These are phyloP conservation scores for Candida mesenterica DNA, from an alignment of 1,139 yeast species.

Conservation along the genomic window DNA sequence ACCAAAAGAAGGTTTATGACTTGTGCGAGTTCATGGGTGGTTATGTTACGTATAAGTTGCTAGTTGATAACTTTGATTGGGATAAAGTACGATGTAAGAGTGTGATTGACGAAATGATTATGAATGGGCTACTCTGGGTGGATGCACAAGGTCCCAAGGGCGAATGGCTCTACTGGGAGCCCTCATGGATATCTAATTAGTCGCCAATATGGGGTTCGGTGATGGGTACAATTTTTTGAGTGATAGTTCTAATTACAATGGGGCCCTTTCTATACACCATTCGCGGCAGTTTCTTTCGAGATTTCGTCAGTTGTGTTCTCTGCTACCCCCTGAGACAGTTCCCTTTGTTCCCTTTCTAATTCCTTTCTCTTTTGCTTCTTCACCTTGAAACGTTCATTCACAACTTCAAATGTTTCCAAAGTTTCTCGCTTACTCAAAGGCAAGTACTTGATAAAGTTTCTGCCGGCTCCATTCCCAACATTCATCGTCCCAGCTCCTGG, in stretches of 20 bases:
- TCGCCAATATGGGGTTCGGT: not conserved
- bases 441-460: constrained; percentile 53
- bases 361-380: constrained; percentile 31
- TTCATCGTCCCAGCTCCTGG: constrained; percentile 43
- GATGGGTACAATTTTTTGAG: not conserved
- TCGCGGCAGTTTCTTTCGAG: not conserved
- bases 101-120: constrained; percentile 75
- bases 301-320: no score
- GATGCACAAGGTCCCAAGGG: constrained; percentile 53
- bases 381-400: constrained; percentile 62
- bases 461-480: constrained; percentile 72
- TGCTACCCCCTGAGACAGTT: not conserved
- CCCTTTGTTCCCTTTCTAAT: not conserved
- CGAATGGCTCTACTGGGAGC: constrained; percentile 66
- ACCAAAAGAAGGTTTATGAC: constrained; percentile 69
- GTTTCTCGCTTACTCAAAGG: constrained; percentile 59
- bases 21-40: constrained; percentile 68
- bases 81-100: constrained; percentile 56
- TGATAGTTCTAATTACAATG: no score
- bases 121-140: constrained; percentile 80
- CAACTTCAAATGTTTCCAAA: constrained; percentile 60
- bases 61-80: constrained; percentile 78
- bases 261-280: not conserved
- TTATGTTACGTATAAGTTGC: constrained; percentile 59
- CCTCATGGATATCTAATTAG: constrained; percentile 34